Evolutionary conservation across 768 basidiomycete species (phyloP).

Genomic region (Lactarius tabidus): DNA sequence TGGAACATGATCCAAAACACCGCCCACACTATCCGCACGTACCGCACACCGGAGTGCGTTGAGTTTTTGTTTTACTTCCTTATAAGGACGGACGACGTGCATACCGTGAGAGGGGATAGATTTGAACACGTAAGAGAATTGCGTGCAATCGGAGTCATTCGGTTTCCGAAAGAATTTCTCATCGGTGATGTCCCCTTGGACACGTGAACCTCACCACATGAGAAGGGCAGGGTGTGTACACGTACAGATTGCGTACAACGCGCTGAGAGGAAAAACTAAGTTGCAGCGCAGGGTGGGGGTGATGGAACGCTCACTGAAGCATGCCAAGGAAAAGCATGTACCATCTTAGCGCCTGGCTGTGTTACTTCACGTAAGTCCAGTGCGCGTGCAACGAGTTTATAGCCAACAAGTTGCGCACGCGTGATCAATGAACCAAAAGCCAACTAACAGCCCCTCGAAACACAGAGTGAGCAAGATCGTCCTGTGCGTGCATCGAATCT

Average conservation of each 20-base stretch:
- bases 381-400: constrained; percentile 6
- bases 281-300: constrained; percentile 16
- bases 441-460: constrained; percentile 84
- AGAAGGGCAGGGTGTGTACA: constrained; percentile 9
- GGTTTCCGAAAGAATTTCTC: constrained; percentile 93
- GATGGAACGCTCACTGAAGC: constrained; percentile 57
- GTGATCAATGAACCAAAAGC: constrained; percentile 95
- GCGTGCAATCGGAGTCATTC: constrained; percentile 90
- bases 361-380: constrained; percentile 10
- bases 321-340: constrained; percentile 79
- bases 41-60: too few species aligned
- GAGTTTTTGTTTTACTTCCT: background rate
- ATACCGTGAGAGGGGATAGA: constrained; percentile 66
- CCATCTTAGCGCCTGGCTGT: constrained; percentile 76
- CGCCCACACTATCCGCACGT: constrained; percentile 66
- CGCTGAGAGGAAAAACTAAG: constrained; percentile 38
- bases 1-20: constrained; percentile 82
- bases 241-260: constrained; percentile 85
- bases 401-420: constrained; percentile 48
- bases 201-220: background rate
- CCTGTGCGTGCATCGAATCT: constrained; percentile 37
- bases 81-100: background rate
- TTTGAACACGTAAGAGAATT: constrained; percentile 76
- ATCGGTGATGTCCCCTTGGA: constrained; percentile 85
- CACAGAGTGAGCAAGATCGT: constrained; percentile 78